These are phyloP conservation scores for Macrocybe gigantea DNA, from an alignment of 768 basidiomycete genomes.

Conservation along the genomic window DNA sequence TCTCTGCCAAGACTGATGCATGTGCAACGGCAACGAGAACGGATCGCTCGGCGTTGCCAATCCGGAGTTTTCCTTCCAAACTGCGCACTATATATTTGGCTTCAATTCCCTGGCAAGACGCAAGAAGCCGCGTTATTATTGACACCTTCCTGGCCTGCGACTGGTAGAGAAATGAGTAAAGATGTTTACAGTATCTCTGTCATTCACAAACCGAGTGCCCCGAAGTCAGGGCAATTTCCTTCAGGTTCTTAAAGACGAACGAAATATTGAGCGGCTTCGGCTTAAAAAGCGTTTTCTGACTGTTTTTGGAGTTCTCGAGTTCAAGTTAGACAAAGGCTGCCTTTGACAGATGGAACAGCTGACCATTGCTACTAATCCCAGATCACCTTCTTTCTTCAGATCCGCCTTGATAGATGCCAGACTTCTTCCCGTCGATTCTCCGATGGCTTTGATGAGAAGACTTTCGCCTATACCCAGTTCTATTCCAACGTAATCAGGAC, in stretches of 20 bases:
- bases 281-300: slow-evolving; percentile 91
- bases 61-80: slow-evolving; percentile 93
- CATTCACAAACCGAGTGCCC: slow-evolving; percentile 63
- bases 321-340: neutral
- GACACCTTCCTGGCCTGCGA: slow-evolving; percentile 94
- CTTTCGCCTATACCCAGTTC: slow-evolving; percentile 97
- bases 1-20: slow-evolving; percentile 79
- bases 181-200: neutral
- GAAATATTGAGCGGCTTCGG: slow-evolving; percentile 87
- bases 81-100: slow-evolving; percentile 96
- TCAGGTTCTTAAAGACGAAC: slow-evolving; percentile 84
- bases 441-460: slow-evolving; percentile 90
- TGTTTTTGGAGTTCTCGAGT: slow-evolving; percentile 82
- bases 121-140: slow-evolving; percentile 90
- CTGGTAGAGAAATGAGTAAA: slow-evolving; percentile 30
- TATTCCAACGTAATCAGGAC: slow-evolving; percentile 92
- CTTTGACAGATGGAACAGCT: slow-evolving; percentile 11
- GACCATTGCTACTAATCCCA: slow-evolving; percentile 96
- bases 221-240: slow-evolving; percentile 81
- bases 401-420: slow-evolving; percentile 80
- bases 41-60: slow-evolving; percentile 94
- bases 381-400: slow-evolving; percentile 90
- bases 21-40: slow-evolving; percentile 94
- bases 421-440: slow-evolving; percentile 90
- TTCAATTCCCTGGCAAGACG: slow-evolving; percentile 86